Evolutionary conservation across 2,329 filamentous ascomycete genomes (phyloP).

Genomic region (Biscogniauxia sp.): DNA sequence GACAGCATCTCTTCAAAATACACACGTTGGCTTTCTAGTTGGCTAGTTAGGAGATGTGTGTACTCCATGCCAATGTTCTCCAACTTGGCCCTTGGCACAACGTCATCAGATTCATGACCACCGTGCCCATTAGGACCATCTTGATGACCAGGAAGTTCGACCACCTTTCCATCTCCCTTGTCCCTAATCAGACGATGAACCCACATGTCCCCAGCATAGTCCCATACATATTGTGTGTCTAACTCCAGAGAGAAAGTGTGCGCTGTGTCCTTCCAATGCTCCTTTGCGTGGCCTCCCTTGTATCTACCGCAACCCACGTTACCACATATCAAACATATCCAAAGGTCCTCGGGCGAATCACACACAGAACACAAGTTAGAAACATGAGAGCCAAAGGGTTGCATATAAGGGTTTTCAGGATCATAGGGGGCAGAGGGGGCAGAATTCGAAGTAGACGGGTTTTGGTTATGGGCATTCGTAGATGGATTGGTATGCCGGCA

Average conservation of each 20-base stretch:
- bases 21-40: constrained; percentile 85
- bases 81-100: constrained; percentile 67
- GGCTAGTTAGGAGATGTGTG: constrained; percentile 86
- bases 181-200: constrained; percentile 93
- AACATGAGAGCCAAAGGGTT: constrained; percentile 56
- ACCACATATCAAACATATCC: constrained; percentile 94
- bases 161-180: constrained; percentile 87
- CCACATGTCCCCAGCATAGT: constrained; percentile 93
- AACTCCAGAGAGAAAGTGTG: constrained; percentile 94
- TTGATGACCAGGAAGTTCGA: constrained; percentile 71
- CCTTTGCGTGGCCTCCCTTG: constrained; percentile 88
- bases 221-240: constrained; percentile 93
- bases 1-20: constrained; percentile 94
- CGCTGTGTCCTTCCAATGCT: constrained; percentile 84
- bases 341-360: constrained; percentile 77
- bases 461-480: constrained; percentile 16
- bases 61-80: constrained; percentile 89
- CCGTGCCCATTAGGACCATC: constrained; percentile 28
- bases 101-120: constrained; percentile 54
- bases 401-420: constrained; percentile 47
- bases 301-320: constrained; percentile 92
- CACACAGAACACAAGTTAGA: constrained; percentile 80
- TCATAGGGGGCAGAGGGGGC: constrained; percentile 35
- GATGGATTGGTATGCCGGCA: constrained; percentile 76
- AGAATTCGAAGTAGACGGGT: constrained; percentile 19